These are phyloP conservation scores for Fusarium foetens DNA, from an alignment of 2,329 filamentous ascomycete species.

Conservation along the genomic window DNA sequence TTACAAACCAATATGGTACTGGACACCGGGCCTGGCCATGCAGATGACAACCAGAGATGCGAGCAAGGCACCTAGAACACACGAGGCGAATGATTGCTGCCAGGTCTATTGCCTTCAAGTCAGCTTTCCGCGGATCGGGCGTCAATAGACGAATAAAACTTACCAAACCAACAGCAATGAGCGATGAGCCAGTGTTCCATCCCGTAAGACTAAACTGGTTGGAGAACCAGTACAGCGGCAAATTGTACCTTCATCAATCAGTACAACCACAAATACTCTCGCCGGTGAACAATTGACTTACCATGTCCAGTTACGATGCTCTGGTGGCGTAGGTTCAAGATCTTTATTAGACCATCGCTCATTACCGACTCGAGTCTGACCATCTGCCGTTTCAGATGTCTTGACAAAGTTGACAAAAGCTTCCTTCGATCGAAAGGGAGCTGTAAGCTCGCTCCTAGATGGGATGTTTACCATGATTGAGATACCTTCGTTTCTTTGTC, in stretches of 20 bases:
- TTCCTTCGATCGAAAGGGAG: background rate
- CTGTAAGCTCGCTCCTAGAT: background rate
- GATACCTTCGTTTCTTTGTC: background rate
- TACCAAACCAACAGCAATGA: background rate
- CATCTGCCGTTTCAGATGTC: background rate
- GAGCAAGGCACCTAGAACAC: background rate
- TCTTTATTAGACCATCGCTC: background rate
- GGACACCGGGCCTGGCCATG: background rate
- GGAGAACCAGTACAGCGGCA: background rate
- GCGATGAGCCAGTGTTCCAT: background rate
- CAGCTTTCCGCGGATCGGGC: background rate
- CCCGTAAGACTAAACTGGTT: background rate
- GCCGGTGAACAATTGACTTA: accelerated
- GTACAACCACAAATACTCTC: too few species aligned
- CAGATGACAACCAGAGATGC: background rate
- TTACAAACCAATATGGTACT: background rate
- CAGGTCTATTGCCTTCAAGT: background rate
- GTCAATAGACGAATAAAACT: too few species aligned
- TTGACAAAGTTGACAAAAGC: background rate
- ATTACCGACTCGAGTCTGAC: background rate
- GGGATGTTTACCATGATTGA: background rate
- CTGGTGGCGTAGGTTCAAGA: background rate
- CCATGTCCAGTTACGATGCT: background rate
- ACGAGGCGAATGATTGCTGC: background rate
- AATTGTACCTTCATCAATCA: accelerated